Percentiles rank a stretch among this genome's conserved stretches.
Evolutionary conservation across 208 protist species (phyloP).

Genomic region (Trypanosomatidae sp.): DNA sequence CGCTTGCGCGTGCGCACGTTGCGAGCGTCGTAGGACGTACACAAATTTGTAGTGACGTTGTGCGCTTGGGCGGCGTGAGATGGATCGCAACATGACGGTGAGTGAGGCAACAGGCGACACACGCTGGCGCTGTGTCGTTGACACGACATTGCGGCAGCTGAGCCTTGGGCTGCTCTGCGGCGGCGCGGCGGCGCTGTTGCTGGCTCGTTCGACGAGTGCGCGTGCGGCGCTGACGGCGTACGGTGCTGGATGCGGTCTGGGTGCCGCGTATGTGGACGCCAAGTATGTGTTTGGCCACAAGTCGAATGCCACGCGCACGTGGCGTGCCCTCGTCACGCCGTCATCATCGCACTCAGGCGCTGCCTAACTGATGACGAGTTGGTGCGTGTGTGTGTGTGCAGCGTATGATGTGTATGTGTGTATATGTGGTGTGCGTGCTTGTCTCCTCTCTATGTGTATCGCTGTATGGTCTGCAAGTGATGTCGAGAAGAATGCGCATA

Average conservation of each 20-base stretch:
- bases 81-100: not conserved
- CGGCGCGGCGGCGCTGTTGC: constrained; percentile 36
- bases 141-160: constrained; percentile 65
- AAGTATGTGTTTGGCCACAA: constrained; percentile 79
- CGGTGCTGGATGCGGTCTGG: constrained; percentile 66
- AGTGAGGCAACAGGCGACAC: not conserved
- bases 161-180: constrained; percentile 63
- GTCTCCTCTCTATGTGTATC: too few species aligned
- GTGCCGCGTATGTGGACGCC: constrained; percentile 73
- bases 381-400: not conserved
- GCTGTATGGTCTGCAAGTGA: too few species aligned
- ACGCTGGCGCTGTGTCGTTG: constrained; percentile 65
- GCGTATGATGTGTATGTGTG: not conserved
- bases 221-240: constrained; percentile 43
- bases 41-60: not conserved
- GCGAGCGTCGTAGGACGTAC: not conserved
- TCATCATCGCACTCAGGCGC: not conserved
- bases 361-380: not conserved
- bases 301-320: not conserved
- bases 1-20: not conserved
- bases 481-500: too few species aligned
- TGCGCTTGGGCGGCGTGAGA: not conserved
- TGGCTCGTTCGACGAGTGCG: constrained; percentile 42
- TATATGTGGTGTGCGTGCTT: too few species aligned
- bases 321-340: not conserved